Evolutionary conservation across 352 stramenopile genomes (phyloP).

Genomic region (Elongisporangium anandrum): DNA sequence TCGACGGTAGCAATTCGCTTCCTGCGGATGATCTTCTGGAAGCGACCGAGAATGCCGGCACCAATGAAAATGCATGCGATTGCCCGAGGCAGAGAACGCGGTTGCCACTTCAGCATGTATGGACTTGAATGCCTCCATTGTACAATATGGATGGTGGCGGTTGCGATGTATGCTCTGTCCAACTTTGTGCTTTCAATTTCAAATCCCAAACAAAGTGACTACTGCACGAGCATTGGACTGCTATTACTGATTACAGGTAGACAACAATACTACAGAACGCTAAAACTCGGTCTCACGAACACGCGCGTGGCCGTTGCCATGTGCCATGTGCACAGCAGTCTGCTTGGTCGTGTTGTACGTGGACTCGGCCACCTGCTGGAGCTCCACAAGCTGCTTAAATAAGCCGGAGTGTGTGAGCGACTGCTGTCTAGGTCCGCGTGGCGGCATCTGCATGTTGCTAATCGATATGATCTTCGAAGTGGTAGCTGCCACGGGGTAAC

Average conservation of each 20-base stretch:
- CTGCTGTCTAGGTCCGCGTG: background rate
- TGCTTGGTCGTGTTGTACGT: constrained; percentile 34
- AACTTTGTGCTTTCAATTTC: no score
- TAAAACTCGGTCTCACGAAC: background rate
- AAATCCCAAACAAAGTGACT: no score
- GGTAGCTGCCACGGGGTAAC: background rate
- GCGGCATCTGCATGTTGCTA: background rate
- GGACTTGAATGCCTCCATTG: no score
- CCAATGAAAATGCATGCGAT: background rate
- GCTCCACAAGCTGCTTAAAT: constrained; percentile 26
- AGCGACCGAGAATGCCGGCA: constrained; percentile 7
- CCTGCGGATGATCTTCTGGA: constrained; percentile 12
- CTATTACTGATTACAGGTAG: no score
- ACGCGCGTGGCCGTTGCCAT: constrained; percentile 7
- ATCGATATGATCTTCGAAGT: background rate
- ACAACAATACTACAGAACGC: no score
- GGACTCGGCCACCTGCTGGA: constrained; percentile 25
- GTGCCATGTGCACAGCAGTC: constrained; percentile 27
- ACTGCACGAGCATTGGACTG: no score
- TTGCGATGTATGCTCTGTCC: no score
- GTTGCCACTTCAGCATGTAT: no score
- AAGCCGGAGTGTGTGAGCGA: constrained; percentile 4
- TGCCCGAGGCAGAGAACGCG: no score
- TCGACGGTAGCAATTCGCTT: no score
- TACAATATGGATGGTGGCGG: no score